Evolutionary conservation across 2,329 filamentous ascomycete species (phyloP).

Genomic region (Salinomyces thailandicus): DNA sequence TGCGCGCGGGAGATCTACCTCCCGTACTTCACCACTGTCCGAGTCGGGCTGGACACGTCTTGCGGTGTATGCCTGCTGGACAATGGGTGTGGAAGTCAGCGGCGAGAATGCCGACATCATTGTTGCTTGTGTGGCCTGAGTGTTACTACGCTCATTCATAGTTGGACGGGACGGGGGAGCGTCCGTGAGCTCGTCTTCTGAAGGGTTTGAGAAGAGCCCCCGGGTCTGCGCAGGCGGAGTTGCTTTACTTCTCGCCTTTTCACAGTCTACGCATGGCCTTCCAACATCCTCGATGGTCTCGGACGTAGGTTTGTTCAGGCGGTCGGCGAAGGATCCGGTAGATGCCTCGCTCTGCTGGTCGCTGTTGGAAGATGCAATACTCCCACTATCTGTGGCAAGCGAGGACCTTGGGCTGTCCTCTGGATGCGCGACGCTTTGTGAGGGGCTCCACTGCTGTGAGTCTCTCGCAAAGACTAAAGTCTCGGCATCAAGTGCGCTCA

Average conservation of each 20-base stretch:
- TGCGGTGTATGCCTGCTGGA: constrained; percentile 22
- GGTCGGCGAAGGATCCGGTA: no score
- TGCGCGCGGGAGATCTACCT: constrained; percentile 14
- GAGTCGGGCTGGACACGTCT: constrained; percentile 19
- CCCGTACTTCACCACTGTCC: constrained; percentile 15
- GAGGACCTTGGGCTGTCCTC: constrained; percentile 1
- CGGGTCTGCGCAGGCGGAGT: not conserved
- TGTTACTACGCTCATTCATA: constrained; percentile 4
- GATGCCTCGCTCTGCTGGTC: no score
- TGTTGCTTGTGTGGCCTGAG: constrained; percentile 11
- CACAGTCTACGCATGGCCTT: not conserved
- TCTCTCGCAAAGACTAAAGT: constrained; percentile 1
- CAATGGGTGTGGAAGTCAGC: constrained; percentile 19
- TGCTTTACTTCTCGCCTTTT: not conserved
- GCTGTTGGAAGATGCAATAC: no score
- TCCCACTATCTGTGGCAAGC: not conserved
- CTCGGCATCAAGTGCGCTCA: constrained; percentile 3
- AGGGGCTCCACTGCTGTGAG: constrained; percentile 16
- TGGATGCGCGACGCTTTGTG: constrained; percentile 13
- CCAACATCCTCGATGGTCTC: not conserved
- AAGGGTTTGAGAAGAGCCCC: constrained; percentile 18
- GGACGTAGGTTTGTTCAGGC: no score
- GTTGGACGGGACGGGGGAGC: constrained; percentile 4
- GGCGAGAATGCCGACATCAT: constrained; percentile 18
- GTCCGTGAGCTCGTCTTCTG: constrained; percentile 15